phyloP scores from a whole-genome alignment of 108 stramenopile genomes.

The Discostella pseudostelligera region DNA sequence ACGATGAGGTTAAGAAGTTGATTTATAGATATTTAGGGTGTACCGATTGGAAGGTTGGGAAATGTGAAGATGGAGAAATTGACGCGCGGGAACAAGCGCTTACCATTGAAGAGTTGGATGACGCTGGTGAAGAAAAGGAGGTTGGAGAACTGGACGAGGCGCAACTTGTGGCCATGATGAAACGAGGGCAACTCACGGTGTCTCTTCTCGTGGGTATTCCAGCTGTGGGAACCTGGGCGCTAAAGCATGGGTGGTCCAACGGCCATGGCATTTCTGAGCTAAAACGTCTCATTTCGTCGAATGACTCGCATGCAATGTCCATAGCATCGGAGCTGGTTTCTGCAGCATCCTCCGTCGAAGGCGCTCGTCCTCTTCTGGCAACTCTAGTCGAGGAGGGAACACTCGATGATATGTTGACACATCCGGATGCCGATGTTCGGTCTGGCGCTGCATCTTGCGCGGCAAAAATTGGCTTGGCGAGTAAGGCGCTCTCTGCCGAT shows the following conservation, averaged over 20 bases:
- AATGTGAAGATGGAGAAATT: slow-evolving; percentile 27
- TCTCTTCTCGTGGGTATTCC: slow-evolving; percentile 66
- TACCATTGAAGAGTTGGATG: slow-evolving; percentile 69
- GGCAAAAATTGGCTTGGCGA: slow-evolving; percentile 82
- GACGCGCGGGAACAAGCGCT: slow-evolving; percentile 24
- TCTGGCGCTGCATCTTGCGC: slow-evolving; percentile 82
- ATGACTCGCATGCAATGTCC: slow-evolving; percentile 67
- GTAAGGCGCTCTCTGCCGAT: slow-evolving; percentile 55
- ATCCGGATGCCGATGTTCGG: slow-evolving; percentile 68
- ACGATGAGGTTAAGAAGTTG: slow-evolving; percentile 59
- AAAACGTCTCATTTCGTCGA: slow-evolving; percentile 53
- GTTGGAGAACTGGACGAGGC: slow-evolving; percentile 38
- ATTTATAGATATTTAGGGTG: slow-evolving; percentile 47
- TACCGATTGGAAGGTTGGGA: slow-evolving; percentile 35
- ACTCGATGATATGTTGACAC: slow-evolving; percentile 55
- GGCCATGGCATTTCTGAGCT: slow-evolving; percentile 43
- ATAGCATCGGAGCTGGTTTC: slow-evolving; percentile 82
- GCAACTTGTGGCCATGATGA: slow-evolving; percentile 50
- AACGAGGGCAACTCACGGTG: slow-evolving; percentile 63
- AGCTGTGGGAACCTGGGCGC: slow-evolving; percentile 72
- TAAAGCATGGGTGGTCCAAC: slow-evolving; percentile 65
- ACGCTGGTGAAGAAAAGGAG: slow-evolving; percentile 56
- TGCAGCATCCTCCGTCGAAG: slow-evolving; percentile 72
- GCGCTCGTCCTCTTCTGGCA: slow-evolving; percentile 55
- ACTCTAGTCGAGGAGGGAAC: slow-evolving; percentile 53